Evolutionary conservation across 345 rosid genomes (phyloP).

Genomic region (Balakata baccata): DNA sequence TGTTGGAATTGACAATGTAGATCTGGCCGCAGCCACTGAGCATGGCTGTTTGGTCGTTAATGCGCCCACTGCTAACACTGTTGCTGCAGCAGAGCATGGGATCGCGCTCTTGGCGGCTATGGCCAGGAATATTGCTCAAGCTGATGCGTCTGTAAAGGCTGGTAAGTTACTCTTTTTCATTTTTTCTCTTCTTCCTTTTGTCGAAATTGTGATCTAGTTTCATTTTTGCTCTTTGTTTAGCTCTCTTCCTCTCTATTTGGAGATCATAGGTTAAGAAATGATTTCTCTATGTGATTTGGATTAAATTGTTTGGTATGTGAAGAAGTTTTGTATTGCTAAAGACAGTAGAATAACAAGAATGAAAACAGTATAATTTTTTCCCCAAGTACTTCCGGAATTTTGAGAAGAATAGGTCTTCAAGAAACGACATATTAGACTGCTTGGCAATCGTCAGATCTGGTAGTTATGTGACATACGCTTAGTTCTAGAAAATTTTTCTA

Average conservation of each 20-base stretch:
- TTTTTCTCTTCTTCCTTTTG: neutral
- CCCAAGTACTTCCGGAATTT: neutral
- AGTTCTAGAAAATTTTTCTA: neutral
- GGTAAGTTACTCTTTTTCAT: conserved; percentile 40
- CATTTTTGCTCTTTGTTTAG: neutral
- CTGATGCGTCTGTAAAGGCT: conserved; percentile 50
- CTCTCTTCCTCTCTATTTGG: neutral
- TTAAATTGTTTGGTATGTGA: neutral
- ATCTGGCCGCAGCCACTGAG: conserved; percentile 27
- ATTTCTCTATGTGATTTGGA: neutral
- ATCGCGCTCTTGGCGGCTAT: conserved; percentile 18
- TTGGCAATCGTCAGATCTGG: conserved; percentile 1
- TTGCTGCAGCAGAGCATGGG: conserved; percentile 24
- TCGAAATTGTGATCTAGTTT: neutral
- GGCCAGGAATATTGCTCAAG: conserved; percentile 24
- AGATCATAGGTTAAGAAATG: neutral
- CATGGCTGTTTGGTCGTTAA: conserved; percentile 26
- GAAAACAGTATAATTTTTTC: neutral
- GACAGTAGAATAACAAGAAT: neutral
- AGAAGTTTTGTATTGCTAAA: too few relatives aligned
- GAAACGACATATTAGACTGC: neutral
- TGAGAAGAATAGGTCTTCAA: neutral
- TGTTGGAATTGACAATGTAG: conserved; percentile 25
- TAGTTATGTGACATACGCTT: neutral
- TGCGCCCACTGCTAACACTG: conserved; percentile 23